A percentile compares a stretch with the other conserved stretches of the same genome.
Conservation (phyloP, 225 moss, liverwort and hornwort genomes). For the Rhytidiadelphus loreus region DNA sequence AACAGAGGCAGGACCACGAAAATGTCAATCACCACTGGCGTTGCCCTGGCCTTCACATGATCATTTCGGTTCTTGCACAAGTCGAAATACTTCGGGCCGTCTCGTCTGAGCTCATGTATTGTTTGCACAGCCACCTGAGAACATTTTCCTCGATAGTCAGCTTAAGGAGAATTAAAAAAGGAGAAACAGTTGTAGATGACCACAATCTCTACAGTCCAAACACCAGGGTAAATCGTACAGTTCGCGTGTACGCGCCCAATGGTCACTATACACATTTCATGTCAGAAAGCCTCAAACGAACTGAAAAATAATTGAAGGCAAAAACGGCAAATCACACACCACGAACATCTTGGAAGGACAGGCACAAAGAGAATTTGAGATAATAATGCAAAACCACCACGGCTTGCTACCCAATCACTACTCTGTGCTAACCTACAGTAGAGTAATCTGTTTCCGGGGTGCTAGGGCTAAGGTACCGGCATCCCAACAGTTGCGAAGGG, state of each 20-base stretch:
- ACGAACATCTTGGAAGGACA: not conserved
- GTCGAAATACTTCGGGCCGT: not conserved
- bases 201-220: not conserved
- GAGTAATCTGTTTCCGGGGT: not conserved
- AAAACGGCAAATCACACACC: not conserved
- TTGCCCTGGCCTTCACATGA: not conserved
- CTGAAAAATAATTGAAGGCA: not conserved
- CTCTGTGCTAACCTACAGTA: not conserved
- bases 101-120: not conserved
- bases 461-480: not conserved
- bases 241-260: not conserved
- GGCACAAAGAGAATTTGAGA: not conserved
- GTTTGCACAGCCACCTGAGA: not conserved
- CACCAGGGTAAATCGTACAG: not conserved
- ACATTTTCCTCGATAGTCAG: not conserved
- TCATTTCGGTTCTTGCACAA: not conserved
- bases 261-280: not conserved
- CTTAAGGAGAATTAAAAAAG: not conserved
- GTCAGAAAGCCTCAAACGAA: not conserved
- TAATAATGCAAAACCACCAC: not conserved
- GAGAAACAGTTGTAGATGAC: not conserved
- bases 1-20: not conserved
- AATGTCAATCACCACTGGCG: not conserved
- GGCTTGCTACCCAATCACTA: not conserved
- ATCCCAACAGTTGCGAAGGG: not conserved